Conservation (phyloP, 2,329 filamentous ascomycete species). For the Fusarium paranaense region DNA sequence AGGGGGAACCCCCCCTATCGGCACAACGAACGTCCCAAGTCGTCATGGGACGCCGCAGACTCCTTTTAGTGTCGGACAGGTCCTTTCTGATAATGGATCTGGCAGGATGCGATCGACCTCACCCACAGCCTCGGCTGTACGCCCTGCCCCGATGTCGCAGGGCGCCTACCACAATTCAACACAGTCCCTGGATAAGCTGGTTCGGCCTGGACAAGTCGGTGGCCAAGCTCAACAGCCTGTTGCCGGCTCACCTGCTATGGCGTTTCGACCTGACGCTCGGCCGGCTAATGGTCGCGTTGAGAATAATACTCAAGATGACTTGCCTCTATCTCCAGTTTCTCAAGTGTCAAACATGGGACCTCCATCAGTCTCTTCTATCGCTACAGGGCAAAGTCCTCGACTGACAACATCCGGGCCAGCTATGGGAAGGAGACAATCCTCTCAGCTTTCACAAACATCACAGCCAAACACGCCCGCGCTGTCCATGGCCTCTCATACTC, state of each 20-base stretch:
- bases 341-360: conserved; percentile 38
- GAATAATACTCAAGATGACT: conserved; percentile 18
- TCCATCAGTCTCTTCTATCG: conserved; percentile 41
- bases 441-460: conserved; percentile 16
- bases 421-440: conserved; percentile 25
- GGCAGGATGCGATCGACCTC: conserved; percentile 30
- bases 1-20: conserved; percentile 25
- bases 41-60: conserved; percentile 28
- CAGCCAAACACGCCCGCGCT: conserved; percentile 22
- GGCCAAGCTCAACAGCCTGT: conserved; percentile 24
- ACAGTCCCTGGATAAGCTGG: conserved; percentile 38
- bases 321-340: conserved; percentile 41
- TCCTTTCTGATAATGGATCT: conserved; percentile 13
- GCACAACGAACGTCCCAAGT: conserved; percentile 5
- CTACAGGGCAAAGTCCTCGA: conserved; percentile 41
- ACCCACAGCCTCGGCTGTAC: conserved; percentile 22
- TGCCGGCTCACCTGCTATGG: conserved; percentile 30
- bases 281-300: conserved; percentile 14
- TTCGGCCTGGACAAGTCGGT: conserved; percentile 15
- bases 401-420: conserved; percentile 21
- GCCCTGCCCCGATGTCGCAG: conserved; percentile 28
- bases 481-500: conserved; percentile 24
- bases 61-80: conserved; percentile 21
- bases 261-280: conserved; percentile 21
- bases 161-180: conserved; percentile 30